Conservation (phyloP, 2,329 filamentous ascomycete genomes). For the Didymella keratinophila region DNA sequence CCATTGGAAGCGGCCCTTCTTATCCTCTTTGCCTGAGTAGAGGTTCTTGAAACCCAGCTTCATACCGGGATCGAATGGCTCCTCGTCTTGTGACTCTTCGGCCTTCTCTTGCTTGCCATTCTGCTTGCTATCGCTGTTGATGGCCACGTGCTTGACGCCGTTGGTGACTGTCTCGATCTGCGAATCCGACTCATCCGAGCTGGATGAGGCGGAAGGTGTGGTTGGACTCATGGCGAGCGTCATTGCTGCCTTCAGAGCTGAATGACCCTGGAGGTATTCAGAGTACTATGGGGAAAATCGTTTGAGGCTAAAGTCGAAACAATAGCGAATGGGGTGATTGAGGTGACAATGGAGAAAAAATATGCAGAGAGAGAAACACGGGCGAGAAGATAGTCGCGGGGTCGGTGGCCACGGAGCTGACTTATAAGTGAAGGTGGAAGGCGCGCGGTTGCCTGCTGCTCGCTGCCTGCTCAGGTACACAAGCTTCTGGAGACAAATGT, state of each 20-base stretch:
- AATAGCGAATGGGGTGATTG: background rate
- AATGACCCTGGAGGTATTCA: no score
- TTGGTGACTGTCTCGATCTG: slow-evolving; percentile 13
- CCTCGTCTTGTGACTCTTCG: slow-evolving; percentile 4
- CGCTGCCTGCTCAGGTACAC: slow-evolving; percentile 15
- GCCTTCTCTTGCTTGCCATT: slow-evolving; percentile 4
- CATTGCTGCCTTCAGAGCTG: background rate
- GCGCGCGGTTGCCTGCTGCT: slow-evolving; percentile 17
- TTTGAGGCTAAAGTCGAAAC: no score
- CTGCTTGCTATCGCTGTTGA: slow-evolving; percentile 21
- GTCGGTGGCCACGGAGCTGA: slow-evolving; percentile 4
- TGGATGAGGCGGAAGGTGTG: slow-evolving; percentile 5
- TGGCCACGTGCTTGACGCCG: slow-evolving; percentile 22
- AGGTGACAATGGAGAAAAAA: background rate
- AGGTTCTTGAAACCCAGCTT: slow-evolving; percentile 26
- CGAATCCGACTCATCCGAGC: slow-evolving; percentile 10
- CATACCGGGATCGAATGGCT: slow-evolving; percentile 11
- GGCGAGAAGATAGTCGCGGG: background rate
- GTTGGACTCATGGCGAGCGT: slow-evolving; percentile 3
- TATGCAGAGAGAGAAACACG: background rate
- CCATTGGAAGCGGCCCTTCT: slow-evolving; percentile 39
- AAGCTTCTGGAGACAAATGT: slow-evolving; percentile 2
- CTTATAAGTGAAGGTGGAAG: slow-evolving; percentile 14
- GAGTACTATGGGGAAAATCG: no score
- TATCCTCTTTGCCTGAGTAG: slow-evolving; percentile 36